Evolutionary conservation across 495 filamentous ascomycete genomes (phyloP), one percentile per base, ranked within the genome.

Genomic region (Penicillium odoratum): DNA sequence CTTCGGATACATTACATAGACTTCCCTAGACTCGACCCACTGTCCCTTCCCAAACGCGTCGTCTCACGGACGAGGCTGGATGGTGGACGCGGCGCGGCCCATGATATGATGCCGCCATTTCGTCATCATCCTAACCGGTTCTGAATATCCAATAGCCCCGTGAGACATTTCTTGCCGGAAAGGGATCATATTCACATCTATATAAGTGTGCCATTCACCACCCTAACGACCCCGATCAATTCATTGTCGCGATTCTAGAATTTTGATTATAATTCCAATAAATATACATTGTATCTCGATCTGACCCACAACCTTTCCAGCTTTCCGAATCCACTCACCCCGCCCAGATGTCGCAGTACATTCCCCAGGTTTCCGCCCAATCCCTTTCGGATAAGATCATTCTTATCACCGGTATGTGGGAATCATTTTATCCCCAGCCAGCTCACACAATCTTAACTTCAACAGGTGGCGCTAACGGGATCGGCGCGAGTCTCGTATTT

Each of bases 401-500:
- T 21, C 60, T 81, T 30, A 67, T 81, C 42, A 80, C 78, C 48
- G 78, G 78, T 81, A 63, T n/a, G 61, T 45, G 9, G n/a, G 6
- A 16, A 44, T 26, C 5, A 21, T 7, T 30, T 7, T 49, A 15
- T 43, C 18, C 11, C 36, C 28, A 29, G 11, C 10, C 30, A 18
- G 18, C 33, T 33, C n/a, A 49, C 10, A 29, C 3, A 25, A 7
- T 5, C 11, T 8, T 36, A 36, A 36, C 33, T 10, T 36, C 8
- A 1, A 25, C 38, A 84, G 81, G 81, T 47, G 78, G 78, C 47
- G 73, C 80, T 15, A 82, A 80, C 40, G 81, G 81, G 9, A 84
- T 84, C 38, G 80, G 81, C n/a, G 69, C 80, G 3, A 78, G 78
- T 42, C 77, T 81, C 0, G 77, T 80, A 9, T 66, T 78, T 26